A percentile compares a stretch with the other conserved stretches of the same genome.
Conservation (phyloP, 208 protist genomes). For the Sergeia podlipaevii region DNA sequence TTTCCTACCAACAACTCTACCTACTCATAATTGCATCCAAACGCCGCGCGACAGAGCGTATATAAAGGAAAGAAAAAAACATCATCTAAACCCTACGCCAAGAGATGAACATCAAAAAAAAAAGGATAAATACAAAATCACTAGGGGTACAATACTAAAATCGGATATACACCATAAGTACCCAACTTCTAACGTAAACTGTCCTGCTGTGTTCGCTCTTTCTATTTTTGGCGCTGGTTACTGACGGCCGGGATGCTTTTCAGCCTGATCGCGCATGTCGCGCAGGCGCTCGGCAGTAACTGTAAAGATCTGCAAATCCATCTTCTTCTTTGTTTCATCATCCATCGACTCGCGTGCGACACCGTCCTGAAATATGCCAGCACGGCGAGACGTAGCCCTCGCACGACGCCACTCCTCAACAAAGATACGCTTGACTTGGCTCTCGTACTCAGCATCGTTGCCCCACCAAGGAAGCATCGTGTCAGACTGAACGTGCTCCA, state of each 20-base stretch:
- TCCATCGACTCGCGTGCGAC: constrained; percentile 73
- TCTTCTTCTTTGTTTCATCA: constrained; percentile 56
- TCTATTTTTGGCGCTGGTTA: too few relatives aligned
- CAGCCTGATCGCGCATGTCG: constrained; percentile 69
- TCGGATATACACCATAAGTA: too few relatives aligned
- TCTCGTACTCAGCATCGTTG: constrained; percentile 85
- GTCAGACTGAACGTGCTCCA: constrained; percentile 68
- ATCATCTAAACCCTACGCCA: too few relatives aligned
- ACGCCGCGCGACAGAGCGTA: too few relatives aligned
- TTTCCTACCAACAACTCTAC: too few relatives aligned
- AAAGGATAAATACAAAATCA: neutral
- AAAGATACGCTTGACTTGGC: constrained; percentile 87
- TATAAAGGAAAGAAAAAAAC: too few relatives aligned
- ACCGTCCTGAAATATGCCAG: constrained; percentile 70
- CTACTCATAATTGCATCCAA: too few relatives aligned
- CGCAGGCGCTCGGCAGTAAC: constrained; percentile 72
- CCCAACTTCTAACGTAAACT: too few relatives aligned
- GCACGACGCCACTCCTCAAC: constrained; percentile 83
- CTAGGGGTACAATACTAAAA: neutral
- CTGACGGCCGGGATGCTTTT: constrained; percentile 46
- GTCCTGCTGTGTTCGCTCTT: too few relatives aligned
- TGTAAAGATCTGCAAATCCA: constrained; percentile 87
- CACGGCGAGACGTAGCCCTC: constrained; percentile 52
- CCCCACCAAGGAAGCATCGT: constrained; percentile 90
- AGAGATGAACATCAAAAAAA: constrained; percentile 8